Evolutionary conservation across 1,284 basidiomycete genomes (phyloP).

Genomic region (Fereydounia khargensis): DNA sequence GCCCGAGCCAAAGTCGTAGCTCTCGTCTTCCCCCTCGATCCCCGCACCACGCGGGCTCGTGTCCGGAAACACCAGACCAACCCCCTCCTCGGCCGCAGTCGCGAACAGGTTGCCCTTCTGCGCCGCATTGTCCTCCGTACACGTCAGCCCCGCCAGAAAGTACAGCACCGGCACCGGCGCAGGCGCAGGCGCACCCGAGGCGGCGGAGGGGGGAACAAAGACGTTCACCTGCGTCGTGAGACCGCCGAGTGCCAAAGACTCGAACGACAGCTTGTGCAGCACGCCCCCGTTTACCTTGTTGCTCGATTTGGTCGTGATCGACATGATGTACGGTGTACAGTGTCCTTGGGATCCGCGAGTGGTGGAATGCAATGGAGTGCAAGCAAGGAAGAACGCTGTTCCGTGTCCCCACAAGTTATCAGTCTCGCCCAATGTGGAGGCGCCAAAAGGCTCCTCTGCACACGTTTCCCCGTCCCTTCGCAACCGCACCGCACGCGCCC

Average conservation of each 20-base stretch:
- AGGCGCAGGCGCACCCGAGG: constrained; percentile 64
- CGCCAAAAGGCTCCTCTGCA: too few relatives aligned
- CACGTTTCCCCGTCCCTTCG: too few relatives aligned
- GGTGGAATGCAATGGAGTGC: not conserved
- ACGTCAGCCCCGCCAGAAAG: constrained; percentile 89
- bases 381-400: not conserved
- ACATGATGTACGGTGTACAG: too few relatives aligned
- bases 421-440: too few relatives aligned
- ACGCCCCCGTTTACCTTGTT: constrained; percentile 36
- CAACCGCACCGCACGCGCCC: too few relatives aligned
- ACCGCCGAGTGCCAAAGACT: constrained; percentile 72
- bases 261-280: constrained; percentile 47
- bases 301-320: constrained; percentile 19
- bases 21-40: constrained; percentile 77
- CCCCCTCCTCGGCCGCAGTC: constrained; percentile 59
- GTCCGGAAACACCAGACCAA: constrained; percentile 92
- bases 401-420: too few relatives aligned
- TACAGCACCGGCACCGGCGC: constrained; percentile 73
- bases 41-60: constrained; percentile 90
- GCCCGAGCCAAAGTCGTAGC: constrained; percentile 65
- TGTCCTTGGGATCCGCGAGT: not conserved
- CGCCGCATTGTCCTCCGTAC: constrained; percentile 86
- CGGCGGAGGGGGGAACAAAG: constrained; percentile 73
- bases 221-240: constrained; percentile 83
- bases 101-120: constrained; percentile 52